These are phyloP conservation scores for Trifolium subterraneum DNA, from an alignment of 306 rosid genomes.

Conservation along the genomic window DNA sequence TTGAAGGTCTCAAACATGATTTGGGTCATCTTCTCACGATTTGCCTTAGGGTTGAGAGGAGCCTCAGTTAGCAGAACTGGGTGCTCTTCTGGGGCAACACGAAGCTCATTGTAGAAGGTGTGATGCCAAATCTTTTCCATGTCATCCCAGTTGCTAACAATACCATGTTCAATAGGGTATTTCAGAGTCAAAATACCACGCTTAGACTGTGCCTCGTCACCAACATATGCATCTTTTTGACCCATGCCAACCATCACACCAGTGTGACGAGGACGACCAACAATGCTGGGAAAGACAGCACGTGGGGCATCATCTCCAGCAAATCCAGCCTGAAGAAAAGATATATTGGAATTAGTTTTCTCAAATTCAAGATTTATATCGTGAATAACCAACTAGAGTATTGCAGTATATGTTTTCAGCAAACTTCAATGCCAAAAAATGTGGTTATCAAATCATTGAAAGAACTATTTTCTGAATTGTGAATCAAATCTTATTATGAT, in stretches of 20 bases:
- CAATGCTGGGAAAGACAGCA: slow-evolving; percentile 98
- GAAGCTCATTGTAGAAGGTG: slow-evolving; percentile 97
- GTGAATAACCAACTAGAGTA: too few relatives aligned
- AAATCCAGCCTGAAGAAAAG: slow-evolving; percentile 80
- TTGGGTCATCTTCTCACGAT: slow-evolving; percentile 99
- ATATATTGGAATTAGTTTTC: slow-evolving; percentile 23
- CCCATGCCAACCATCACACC: slow-evolving; percentile 99
- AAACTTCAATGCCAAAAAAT: neutral
- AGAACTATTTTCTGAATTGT: neutral
- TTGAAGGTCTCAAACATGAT: slow-evolving; percentile 99
- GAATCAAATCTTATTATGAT: neutral
- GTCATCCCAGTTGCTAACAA: slow-evolving; percentile 99
- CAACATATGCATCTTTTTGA: slow-evolving; percentile 99
- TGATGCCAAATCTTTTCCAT: slow-evolving; percentile 99
- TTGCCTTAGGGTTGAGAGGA: slow-evolving; percentile 97
- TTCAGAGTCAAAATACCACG: slow-evolving; percentile 93
- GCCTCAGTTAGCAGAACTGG: slow-evolving; percentile 99
- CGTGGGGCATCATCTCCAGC: slow-evolving; percentile 99
- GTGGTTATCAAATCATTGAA: neutral
- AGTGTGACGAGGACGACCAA: slow-evolving; percentile 99
- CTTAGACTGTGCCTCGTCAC: slow-evolving; percentile 99
- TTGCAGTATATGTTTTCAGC: neutral
- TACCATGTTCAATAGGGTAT: slow-evolving; percentile 98
- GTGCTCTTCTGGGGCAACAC: slow-evolving; percentile 99
- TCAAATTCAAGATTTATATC: too few relatives aligned